Percentiles rank a stretch among this genome's conserved stretches.
phyloP scores from a whole-genome alignment of 2,329 filamentous ascomycete genomes.

The Alternaria gaisen region DNA sequence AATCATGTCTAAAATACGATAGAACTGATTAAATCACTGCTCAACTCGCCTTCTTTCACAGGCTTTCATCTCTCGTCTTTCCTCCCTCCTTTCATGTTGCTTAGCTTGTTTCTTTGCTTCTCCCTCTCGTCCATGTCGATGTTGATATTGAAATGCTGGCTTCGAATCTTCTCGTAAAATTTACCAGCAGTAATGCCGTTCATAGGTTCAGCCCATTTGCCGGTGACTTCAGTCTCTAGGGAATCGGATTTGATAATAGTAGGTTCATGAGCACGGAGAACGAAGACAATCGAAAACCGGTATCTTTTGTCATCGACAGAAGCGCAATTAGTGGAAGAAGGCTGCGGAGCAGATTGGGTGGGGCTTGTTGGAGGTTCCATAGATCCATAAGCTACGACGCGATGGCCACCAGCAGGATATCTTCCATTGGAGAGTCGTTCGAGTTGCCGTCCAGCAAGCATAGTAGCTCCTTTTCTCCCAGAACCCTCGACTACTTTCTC shows the following conservation, averaged over 20 bases:
- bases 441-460: slow-evolving; percentile 45
- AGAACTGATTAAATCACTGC: not conserved
- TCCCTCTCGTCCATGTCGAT: slow-evolving; percentile 43
- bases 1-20: not conserved
- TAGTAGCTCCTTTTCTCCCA: slow-evolving; percentile 30
- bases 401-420: slow-evolving; percentile 46
- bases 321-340: not conserved
- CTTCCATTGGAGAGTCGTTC: slow-evolving; percentile 39
- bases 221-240: slow-evolving; percentile 43
- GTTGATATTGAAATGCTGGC: slow-evolving; percentile 51
- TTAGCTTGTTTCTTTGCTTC: slow-evolving; percentile 34
- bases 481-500: slow-evolving; percentile 36
- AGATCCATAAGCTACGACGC: slow-evolving; percentile 46
- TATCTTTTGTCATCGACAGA: slow-evolving; percentile 25
- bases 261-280: slow-evolving; percentile 45
- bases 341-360: not conserved
- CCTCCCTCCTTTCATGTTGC: slow-evolving; percentile 18
- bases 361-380: not conserved
- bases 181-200: slow-evolving; percentile 40
- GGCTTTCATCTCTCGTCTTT: slow-evolving; percentile 28
- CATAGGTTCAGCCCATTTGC: slow-evolving; percentile 37
- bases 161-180: slow-evolving; percentile 43
- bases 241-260: slow-evolving; percentile 34
- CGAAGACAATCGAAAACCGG: slow-evolving; percentile 49
- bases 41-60: not conserved